Conservation (phyloP, 2,329 filamentous ascomycete genomes). For the Mariannaea elegans region DNA sequence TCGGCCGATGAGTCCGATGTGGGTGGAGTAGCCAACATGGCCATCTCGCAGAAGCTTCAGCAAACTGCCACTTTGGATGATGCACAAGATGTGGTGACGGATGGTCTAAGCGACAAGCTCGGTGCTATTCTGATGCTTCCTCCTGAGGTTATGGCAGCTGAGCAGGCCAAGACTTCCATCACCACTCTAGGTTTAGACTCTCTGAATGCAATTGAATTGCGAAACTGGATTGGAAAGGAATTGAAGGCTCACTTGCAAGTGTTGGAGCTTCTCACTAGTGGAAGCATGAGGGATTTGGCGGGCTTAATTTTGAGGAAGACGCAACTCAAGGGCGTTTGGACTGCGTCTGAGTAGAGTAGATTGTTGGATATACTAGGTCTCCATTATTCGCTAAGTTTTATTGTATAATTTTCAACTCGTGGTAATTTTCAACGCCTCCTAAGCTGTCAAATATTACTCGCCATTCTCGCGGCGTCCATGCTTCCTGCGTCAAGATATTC, state of each 20-base stretch:
- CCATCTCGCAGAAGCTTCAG: constrained; percentile 24
- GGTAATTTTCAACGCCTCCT: no score
- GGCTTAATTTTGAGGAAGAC: constrained; percentile 39
- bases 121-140: constrained; percentile 47
- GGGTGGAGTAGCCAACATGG: constrained; percentile 14
- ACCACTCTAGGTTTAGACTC: constrained; percentile 52
- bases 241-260: constrained; percentile 57
- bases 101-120: constrained; percentile 43
- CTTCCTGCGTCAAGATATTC: no score
- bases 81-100: constrained; percentile 37
- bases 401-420: no score
- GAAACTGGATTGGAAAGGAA: constrained; percentile 61
- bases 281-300: constrained; percentile 44
- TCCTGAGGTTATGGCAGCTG: constrained; percentile 30
- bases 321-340: constrained; percentile 14
- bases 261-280: constrained; percentile 62
- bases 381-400: no score
- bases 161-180: constrained; percentile 32
- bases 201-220: constrained; percentile 59
- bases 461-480: no score
- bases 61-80: constrained; percentile 22
- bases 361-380: background rate
- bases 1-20: constrained; percentile 22
- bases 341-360: background rate
- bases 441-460: no score